Evolutionary conservation across 75 land plant species (phyloP).

Genomic region (Larix kaempferi): DNA sequence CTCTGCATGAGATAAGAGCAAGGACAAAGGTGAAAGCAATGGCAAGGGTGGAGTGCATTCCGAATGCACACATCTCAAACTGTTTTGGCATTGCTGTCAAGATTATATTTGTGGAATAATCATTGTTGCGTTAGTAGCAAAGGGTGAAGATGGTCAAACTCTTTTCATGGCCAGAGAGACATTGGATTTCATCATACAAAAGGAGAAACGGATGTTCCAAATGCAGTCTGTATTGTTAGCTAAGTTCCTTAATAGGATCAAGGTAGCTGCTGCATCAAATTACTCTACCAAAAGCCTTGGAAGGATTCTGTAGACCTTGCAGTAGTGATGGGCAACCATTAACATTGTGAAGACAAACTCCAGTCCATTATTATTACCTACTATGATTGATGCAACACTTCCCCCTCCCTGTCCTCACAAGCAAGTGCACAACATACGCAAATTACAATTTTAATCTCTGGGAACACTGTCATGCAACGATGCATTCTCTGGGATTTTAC

Average conservation of each 20-base stretch:
- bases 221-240: neutral
- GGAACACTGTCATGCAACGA: conserved; percentile 33
- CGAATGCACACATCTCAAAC: conserved; percentile 29
- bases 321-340: conserved; percentile 14
- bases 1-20: too few relatives aligned
- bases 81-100: conserved; percentile 27
- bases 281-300: conserved; percentile 21
- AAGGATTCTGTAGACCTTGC: conserved; percentile 16
- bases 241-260: too few relatives aligned
- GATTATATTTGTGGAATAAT: conserved; percentile 26
- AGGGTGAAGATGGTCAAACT: conserved; percentile 13
- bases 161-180: conserved; percentile 17
- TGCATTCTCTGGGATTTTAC: conserved; percentile 21
- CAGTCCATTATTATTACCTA: conserved; percentile 28
- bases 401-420: conserved; percentile 24
- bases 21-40: too few relatives aligned
- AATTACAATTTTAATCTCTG: conserved; percentile 29
- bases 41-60: neutral
- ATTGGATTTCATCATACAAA: conserved; percentile 18
- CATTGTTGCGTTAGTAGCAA: conserved; percentile 23
- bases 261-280: neutral
- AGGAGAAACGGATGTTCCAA: conserved; percentile 19
- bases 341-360: conserved; percentile 23
- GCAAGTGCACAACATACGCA: conserved; percentile 17
- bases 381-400: conserved; percentile 25